phyloP scores from a whole-genome alignment of 169 alveolate species.

The Plasmodium malariae region DNA sequence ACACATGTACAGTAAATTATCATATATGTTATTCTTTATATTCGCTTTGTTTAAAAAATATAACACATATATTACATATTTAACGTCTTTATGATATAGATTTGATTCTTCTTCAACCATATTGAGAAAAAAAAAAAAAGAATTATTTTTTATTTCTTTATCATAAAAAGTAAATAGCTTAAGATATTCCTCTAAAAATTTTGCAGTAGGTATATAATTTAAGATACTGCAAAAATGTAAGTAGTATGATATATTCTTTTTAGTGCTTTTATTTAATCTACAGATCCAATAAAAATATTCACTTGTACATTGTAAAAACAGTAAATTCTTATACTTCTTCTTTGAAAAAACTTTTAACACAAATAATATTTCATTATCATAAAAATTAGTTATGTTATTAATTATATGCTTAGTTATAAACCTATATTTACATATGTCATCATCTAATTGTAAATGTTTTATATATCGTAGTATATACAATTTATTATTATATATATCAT shows the following conservation, averaged over 20 bases:
- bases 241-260: constrained; percentile 42
- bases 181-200: constrained; percentile 38
- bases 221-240: constrained; percentile 30
- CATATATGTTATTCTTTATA: constrained; percentile 34
- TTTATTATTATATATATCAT: constrained; percentile 37
- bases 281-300: constrained; percentile 73
- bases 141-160: not conserved
- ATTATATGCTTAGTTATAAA: constrained; percentile 54
- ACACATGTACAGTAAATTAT: constrained; percentile 51
- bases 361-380: constrained; percentile 57
- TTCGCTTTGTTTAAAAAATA: constrained; percentile 57
- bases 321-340: constrained; percentile 47
- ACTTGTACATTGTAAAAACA: constrained; percentile 58
- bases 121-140: constrained; percentile 13
- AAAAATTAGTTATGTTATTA: constrained; percentile 26
- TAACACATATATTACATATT: constrained; percentile 36
- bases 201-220: constrained; percentile 61
- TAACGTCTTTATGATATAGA: constrained; percentile 22
- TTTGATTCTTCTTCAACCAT: constrained; percentile 63
- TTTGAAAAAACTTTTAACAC: constrained; percentile 47
- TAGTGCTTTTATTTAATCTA: constrained; percentile 31
- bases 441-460: constrained; percentile 54
- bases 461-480: constrained; percentile 29
- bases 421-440: constrained; percentile 42
- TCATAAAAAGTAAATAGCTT: constrained; percentile 1